Percentiles rank a stretch among this genome's conserved stretches.
Evolutionary conservation across 805 yeast genomes (phyloP).

Genomic region (Zygosaccharomyces siamensis): DNA sequence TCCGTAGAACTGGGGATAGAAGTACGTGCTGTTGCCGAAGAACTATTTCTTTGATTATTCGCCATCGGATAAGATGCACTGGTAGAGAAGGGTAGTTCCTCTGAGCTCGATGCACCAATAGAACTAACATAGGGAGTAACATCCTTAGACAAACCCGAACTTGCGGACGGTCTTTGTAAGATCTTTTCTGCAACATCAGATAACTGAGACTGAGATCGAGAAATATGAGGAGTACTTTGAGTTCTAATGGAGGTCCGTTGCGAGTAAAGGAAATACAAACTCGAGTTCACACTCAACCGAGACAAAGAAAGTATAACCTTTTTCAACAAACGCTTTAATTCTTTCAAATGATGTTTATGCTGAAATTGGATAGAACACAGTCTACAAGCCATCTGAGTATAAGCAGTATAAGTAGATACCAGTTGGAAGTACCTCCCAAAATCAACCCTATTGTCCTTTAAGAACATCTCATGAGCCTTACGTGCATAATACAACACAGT

Average conservation of each 20-base stretch:
- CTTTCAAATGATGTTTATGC: slow-evolving; percentile 42
- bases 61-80: slow-evolving; percentile 2
- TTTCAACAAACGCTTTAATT: slow-evolving; percentile 47
- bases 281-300: slow-evolving; percentile 60
- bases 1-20: slow-evolving; percentile 26
- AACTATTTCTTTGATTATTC: slow-evolving; percentile 6
- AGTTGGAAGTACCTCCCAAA: slow-evolving; percentile 52
- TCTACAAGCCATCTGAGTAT: slow-evolving; percentile 52
- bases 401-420: slow-evolving; percentile 48
- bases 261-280: slow-evolving; percentile 45
- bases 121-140: background rate
- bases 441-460: slow-evolving; percentile 45
- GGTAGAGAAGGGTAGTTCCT: slow-evolving; percentile 5
- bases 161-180: slow-evolving; percentile 22
- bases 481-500: slow-evolving; percentile 46
- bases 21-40: slow-evolving; percentile 10
- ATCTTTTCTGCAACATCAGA: slow-evolving; percentile 9
- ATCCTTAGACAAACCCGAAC: background rate
- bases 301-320: slow-evolving; percentile 52
- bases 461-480: slow-evolving; percentile 47
- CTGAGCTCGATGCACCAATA: slow-evolving; percentile 2
- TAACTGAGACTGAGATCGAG: slow-evolving; percentile 10
- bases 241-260: slow-evolving; percentile 3
- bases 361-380: slow-evolving; percentile 48
- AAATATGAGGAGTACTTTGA: slow-evolving; percentile 12